Evolutionary conservation across 1,139 yeast genomes (phyloP).

Genomic region (Suhomyces yuchorum): DNA sequence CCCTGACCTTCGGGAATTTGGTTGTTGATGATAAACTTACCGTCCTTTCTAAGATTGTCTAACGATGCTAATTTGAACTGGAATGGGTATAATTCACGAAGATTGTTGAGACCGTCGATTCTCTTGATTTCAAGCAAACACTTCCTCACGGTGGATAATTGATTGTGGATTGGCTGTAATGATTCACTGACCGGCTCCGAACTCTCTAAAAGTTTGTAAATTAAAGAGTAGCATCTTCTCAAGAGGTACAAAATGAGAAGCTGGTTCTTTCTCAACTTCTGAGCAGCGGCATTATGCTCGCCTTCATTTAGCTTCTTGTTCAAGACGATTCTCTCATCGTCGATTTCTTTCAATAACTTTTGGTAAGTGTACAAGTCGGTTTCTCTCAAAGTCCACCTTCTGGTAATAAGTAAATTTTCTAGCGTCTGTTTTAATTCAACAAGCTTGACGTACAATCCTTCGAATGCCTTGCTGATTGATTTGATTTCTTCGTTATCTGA

Average conservation of each 20-base stretch:
- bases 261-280: conserved; percentile 46
- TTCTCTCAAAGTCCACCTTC: conserved; percentile 96
- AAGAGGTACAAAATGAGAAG: conserved; percentile 73
- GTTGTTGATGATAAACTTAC: conserved; percentile 84
- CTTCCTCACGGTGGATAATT: conserved; percentile 83
- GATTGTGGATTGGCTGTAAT: conserved; percentile 89
- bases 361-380: conserved; percentile 89
- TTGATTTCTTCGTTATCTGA: conserved; percentile 10
- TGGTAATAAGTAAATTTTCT: conserved; percentile 81
- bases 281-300: conserved; percentile 17
- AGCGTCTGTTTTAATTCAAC: conserved; percentile 68
- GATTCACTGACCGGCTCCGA: conserved; percentile 96
- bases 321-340: conserved; percentile 61
- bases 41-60: conserved; percentile 84
- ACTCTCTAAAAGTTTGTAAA: conserved; percentile 84
- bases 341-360: conserved; percentile 69
- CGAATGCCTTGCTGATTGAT: conserved; percentile 19
- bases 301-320: conserved; percentile 23
- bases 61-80: conserved; percentile 90
- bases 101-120: conserved; percentile 85
- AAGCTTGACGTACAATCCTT: conserved; percentile 41
- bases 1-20: conserved; percentile 98
- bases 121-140: conserved; percentile 87
- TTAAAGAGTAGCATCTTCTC: conserved; percentile 85
- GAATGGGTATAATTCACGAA: conserved; percentile 90